A percentile compares a stretch with the other conserved stretches of the same genome.
phyloP scores from a whole-genome alignment of 441 rosid species.

The Codiaeum variegatum region DNA sequence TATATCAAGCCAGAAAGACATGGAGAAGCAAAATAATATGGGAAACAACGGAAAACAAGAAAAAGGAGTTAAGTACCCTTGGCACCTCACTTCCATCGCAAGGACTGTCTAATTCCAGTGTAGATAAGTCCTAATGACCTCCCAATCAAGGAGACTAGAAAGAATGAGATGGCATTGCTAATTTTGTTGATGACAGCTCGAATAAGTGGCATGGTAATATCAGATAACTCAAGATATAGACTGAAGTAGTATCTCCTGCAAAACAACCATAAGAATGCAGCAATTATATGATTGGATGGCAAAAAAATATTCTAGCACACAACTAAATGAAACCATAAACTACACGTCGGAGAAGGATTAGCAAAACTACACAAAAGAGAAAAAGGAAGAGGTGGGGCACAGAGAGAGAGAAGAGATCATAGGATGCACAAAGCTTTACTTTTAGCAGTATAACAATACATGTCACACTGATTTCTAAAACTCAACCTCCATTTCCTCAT shows the following conservation, averaged over 20 bases:
- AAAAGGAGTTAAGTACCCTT: conserved; percentile 3
- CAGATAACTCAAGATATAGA: conserved; percentile 78
- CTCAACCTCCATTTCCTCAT: neutral
- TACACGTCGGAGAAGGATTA: neutral
- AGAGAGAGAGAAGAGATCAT: neutral
- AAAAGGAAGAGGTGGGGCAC: neutral
- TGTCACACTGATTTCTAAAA: neutral
- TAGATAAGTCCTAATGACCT: conserved; percentile 84
- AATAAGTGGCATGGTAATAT: conserved; percentile 71
- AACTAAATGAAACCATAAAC: neutral
- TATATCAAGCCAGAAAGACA: conserved; percentile 15
- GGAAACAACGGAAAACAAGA: conserved; percentile 3
- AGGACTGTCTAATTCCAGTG: conserved; percentile 88
- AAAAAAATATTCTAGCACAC: neutral
- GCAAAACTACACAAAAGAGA: neutral
- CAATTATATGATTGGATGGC: neutral
- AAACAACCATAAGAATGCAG: neutral
- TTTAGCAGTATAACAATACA: neutral
- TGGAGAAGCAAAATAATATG: conserved; percentile 20
- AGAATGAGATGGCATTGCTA: conserved; percentile 77
- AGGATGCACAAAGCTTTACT: neutral
- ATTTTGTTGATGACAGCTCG: conserved; percentile 63
- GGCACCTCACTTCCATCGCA: conserved; percentile 67
- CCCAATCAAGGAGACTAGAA: conserved; percentile 78
- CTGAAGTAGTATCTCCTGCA: conserved; percentile 91